phyloP scores from a whole-genome alignment of 2,329 filamentous ascomycete species.

The Diaporthe vaccinii region DNA sequence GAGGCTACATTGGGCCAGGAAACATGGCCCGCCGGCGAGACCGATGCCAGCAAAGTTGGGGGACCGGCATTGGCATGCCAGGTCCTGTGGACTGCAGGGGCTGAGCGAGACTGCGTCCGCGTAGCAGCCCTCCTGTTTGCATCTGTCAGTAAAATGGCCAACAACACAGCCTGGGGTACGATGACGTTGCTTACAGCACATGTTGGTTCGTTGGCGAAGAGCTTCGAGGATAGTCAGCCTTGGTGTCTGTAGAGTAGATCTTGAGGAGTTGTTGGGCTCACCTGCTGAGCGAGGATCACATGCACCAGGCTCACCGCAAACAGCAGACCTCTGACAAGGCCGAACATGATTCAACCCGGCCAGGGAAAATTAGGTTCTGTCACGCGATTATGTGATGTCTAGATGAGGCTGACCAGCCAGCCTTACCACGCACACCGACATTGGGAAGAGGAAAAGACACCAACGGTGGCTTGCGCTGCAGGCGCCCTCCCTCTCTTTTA shows the following conservation, averaged over 20 bases:
- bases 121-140: slow-evolving; percentile 13
- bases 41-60: slow-evolving; percentile 8
- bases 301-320: slow-evolving; percentile 3
- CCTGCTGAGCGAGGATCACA: slow-evolving; percentile 26
- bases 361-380: slow-evolving; percentile 18
- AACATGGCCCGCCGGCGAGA: slow-evolving; percentile 24
- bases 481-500: slow-evolving; percentile 8
- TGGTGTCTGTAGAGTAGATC: not conserved
- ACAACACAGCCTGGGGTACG: no score
- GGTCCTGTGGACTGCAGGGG: not conserved
- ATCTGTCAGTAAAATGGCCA: not conserved
- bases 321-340: slow-evolving; percentile 8
- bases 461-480: not conserved
- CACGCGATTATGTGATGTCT: slow-evolving; percentile 22
- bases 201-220: slow-evolving; percentile 29
- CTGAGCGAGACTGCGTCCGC: slow-evolving; percentile 8
- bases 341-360: slow-evolving; percentile 16
- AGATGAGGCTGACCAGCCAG: slow-evolving; percentile 30
- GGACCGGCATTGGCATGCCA: slow-evolving; percentile 17
- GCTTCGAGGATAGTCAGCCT: slow-evolving; percentile 18
- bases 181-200: slow-evolving; percentile 13
- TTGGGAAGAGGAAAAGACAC: not conserved
- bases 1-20: slow-evolving; percentile 22
- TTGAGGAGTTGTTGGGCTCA: not conserved
- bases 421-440: slow-evolving; percentile 22